Percentiles rank a stretch among this genome's conserved stretches.
These are phyloP conservation scores for Chalciporus sphaerocephalus DNA, from an alignment of 768 basidiomycete genomes.

Conservation along the genomic window DNA sequence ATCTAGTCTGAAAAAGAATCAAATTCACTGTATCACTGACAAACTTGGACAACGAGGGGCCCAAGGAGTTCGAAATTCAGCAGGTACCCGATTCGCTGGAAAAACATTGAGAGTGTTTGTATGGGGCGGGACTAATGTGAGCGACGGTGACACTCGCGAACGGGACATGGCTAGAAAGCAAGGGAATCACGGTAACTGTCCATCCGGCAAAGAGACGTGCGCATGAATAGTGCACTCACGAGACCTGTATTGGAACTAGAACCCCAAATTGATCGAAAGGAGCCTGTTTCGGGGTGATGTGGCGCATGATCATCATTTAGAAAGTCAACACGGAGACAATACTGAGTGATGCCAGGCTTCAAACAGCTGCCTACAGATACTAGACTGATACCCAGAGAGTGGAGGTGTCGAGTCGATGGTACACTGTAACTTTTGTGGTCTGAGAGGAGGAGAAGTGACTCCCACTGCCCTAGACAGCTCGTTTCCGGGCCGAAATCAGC, in stretches of 20 bases:
- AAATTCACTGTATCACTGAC: background rate
- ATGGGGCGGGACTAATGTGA: background rate
- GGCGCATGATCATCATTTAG: no score
- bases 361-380: no score
- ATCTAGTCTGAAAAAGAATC: background rate
- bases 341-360: no score
- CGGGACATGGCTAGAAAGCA: background rate
- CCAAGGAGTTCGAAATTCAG: conserved; percentile 9
- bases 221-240: conserved; percentile 6
- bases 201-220: background rate
- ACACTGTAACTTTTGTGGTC: no score
- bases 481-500: no score
- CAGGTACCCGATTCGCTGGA: conserved; percentile 8
- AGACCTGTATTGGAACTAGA: conserved; percentile 4
- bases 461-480: no score
- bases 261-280: background rate
- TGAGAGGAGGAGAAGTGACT: no score
- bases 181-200: background rate
- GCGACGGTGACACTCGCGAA: conserved; percentile 2
- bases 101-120: background rate
- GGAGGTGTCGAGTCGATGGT: no score
- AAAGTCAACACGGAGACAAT: no score
- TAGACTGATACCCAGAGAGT: no score
- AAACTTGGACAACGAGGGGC: conserved; percentile 4
- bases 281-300: no score